Evolutionary conservation across 441 rosid species (phyloP).

Genomic region (Francoa sonchifolia): DNA sequence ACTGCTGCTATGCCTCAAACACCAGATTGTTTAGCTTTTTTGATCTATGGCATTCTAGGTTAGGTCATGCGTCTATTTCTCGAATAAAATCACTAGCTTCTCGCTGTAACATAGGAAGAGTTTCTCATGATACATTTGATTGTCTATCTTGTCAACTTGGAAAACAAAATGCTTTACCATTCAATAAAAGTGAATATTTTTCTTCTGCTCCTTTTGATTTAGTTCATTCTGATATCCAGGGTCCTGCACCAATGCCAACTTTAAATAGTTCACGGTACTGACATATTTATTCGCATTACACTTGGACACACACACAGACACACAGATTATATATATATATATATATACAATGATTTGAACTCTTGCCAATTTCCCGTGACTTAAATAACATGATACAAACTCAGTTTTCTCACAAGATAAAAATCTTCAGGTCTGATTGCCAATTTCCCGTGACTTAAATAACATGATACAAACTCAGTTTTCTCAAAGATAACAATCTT

Average conservation of each 20-base stretch:
- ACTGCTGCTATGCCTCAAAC: neutral
- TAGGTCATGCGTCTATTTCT: neutral
- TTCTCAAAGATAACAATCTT: neutral
- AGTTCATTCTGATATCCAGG: neutral
- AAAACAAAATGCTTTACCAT: conserved; percentile 1
- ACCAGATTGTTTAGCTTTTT: neutral
- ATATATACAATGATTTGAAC: too few relatives aligned
- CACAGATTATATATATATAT: too few relatives aligned
- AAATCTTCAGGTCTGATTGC: too few relatives aligned
- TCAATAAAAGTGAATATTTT: neutral
- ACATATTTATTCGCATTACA: too few relatives aligned
- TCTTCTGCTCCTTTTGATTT: neutral
- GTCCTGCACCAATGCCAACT: neutral
- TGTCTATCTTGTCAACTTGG: neutral
- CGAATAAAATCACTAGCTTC: neutral
- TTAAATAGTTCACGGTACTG: neutral
- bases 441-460: neutral
- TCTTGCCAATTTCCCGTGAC: neutral
- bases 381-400: neutral
- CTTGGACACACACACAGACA: too few relatives aligned
- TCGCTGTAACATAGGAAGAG: neutral
- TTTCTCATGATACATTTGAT: neutral
- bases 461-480: neutral
- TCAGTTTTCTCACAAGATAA: too few relatives aligned
- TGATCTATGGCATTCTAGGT: neutral